Conservation (phyloP, 1,284 basidiomycete species). For the Rhodotorula sp. region DNA sequence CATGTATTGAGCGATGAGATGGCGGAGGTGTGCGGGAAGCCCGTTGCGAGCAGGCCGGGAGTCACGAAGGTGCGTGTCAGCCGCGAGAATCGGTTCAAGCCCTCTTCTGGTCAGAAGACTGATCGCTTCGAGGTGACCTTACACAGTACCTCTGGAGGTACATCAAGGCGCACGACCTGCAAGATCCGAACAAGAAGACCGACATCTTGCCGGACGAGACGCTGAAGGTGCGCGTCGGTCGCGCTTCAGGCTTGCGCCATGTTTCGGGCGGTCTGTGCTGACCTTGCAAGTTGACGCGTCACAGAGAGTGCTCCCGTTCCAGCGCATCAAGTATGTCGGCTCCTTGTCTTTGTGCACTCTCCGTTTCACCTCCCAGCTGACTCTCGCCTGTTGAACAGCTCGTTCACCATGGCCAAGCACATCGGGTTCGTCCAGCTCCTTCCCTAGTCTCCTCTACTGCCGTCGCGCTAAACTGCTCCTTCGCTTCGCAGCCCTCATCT, state of each 20-base stretch:
- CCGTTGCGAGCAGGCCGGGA: constrained; percentile 22
- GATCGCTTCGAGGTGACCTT: background rate
- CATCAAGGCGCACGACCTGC: constrained; percentile 33
- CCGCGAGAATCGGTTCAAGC: background rate
- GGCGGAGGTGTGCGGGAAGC: constrained; percentile 20
- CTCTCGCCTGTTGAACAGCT: background rate
- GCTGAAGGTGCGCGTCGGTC: constrained; percentile 6
- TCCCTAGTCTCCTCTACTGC: too few relatives aligned
- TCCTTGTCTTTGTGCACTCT: background rate
- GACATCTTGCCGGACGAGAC: constrained; percentile 30
- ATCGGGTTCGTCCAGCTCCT: background rate
- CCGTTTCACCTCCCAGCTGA: too few relatives aligned
- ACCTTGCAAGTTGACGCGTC: too few relatives aligned
- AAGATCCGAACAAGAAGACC: constrained; percentile 22
- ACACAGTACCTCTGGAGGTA: constrained; percentile 18
- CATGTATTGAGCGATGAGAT: constrained; percentile 16
- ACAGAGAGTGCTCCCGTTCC: constrained; percentile 15
- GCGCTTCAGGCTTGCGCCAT: background rate
- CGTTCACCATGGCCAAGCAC: constrained; percentile 24
- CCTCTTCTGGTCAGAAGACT: too few relatives aligned
- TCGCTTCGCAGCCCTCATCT: constrained; percentile 11
- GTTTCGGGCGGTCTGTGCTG: too few relatives aligned
- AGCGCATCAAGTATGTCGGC: constrained; percentile 18
- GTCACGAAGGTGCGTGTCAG: constrained; percentile 20
- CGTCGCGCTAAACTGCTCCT: too few relatives aligned